Conservation (phyloP, 1,284 basidiomycete genomes). For the Cryptococcus hybrid region DNA sequence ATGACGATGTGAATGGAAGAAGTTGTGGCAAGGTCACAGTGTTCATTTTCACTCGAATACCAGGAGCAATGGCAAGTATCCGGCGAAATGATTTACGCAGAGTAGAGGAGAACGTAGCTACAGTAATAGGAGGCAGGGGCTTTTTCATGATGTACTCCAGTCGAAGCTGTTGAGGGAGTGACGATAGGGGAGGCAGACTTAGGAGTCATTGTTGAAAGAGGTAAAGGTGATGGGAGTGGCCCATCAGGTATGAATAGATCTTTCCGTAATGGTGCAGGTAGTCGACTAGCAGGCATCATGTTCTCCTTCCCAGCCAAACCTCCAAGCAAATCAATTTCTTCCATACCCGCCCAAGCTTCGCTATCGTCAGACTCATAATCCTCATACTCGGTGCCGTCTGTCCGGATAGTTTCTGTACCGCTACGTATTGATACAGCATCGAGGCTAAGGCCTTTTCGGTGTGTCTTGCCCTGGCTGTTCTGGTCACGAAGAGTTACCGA, state of each 20-base stretch:
- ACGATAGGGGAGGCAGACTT: constrained; percentile 6
- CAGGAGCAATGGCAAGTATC: constrained; percentile 69
- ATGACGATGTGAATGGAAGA: constrained; percentile 52
- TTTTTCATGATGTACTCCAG: constrained; percentile 21
- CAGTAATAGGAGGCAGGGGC: constrained; percentile 10
- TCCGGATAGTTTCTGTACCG: constrained; percentile 16
- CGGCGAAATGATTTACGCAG: constrained; percentile 82
- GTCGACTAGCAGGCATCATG: constrained; percentile 31
- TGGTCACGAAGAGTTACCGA: constrained; percentile 71
- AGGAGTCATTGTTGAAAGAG: constrained; percentile 17
- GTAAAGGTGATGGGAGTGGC: constrained; percentile 6
- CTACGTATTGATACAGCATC: constrained; percentile 25
- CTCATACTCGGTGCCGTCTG: constrained; percentile 25
- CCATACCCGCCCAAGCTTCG: constrained; percentile 55
- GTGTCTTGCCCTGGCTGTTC: constrained; percentile 52
- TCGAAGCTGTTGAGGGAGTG: constrained; percentile 16
- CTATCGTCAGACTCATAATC: constrained; percentile 22
- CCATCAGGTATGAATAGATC: constrained; percentile 24
- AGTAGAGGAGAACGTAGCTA: constrained; percentile 51
- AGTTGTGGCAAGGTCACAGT: constrained; percentile 82
- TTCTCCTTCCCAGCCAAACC: constrained; percentile 19
- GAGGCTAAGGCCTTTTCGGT: constrained; percentile 16
- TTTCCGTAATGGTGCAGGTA: constrained; percentile 32
- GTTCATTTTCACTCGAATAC: constrained; percentile 81
- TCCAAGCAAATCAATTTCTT: constrained; percentile 78